Conservation (phyloP, 2,329 filamentous ascomycete genomes). For the Aotearoamyces nothofagi region DNA sequence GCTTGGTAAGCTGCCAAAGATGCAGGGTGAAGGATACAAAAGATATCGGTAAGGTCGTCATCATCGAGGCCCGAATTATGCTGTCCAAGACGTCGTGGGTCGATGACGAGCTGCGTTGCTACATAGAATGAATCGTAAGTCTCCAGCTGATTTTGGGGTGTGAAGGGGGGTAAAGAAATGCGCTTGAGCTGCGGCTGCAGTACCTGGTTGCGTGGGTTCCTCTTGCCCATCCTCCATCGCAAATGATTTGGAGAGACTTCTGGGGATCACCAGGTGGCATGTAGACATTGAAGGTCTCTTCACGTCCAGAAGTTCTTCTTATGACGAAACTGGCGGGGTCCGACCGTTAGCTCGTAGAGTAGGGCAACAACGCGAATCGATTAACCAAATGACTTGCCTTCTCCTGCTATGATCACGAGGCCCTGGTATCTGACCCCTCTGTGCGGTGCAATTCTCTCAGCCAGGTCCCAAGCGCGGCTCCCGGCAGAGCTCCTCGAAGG, state of each 20-base stretch:
- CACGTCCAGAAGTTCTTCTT: no score
- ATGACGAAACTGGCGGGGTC: no score
- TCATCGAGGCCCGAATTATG: conserved; percentile 73
- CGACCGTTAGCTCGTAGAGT: no score
- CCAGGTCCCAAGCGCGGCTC: no score
- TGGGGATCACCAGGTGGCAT: no score
- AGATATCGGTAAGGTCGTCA: conserved; percentile 73
- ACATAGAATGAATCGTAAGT: conserved; percentile 9
- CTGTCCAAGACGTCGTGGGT: conserved; percentile 64
- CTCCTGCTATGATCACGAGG: no score
- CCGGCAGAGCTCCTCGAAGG: no score
- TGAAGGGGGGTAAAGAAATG: not conserved
- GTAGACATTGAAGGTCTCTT: no score
- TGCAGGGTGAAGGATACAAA: conserved; percentile 74
- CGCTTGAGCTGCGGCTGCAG: not conserved
- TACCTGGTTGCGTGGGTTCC: conserved; percentile 1
- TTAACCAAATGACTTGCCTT: no score
- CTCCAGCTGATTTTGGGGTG: not conserved
- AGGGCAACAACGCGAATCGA: no score
- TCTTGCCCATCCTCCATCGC: conserved; percentile 2
- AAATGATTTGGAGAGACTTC: conserved; percentile 1
- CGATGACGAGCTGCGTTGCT: conserved; percentile 68
- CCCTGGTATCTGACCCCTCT: no score
- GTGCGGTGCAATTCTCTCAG: no score
- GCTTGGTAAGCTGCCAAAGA: conserved; percentile 59